A percentile compares a stretch with the other conserved stretches of the same genome.
phyloP scores from a whole-genome alignment of 495 filamentous ascomycete species.

The Podospora comata region DNA sequence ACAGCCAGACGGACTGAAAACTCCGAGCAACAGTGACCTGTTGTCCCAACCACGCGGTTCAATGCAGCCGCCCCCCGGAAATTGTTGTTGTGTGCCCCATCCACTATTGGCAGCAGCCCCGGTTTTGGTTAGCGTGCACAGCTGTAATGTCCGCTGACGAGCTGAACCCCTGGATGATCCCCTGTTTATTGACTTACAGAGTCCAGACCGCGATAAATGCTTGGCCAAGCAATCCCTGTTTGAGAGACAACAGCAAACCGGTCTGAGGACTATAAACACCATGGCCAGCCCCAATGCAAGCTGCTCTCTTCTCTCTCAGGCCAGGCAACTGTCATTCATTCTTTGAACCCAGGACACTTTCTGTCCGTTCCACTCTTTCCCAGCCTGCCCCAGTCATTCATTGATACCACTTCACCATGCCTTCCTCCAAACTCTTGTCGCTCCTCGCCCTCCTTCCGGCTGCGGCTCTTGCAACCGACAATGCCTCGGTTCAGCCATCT shows the following conservation, averaged over 20 bases:
- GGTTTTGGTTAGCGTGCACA: background rate
- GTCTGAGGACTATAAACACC: background rate
- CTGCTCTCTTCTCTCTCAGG: background rate
- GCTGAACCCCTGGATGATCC: background rate
- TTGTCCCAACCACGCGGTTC: background rate
- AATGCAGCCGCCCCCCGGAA: background rate
- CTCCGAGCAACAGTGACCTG: background rate
- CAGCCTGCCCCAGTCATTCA: constrained; percentile 5
- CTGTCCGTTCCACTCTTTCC: background rate
- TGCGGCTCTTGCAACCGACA: constrained; percentile 9
- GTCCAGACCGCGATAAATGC: background rate
- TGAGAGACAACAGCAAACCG: background rate
- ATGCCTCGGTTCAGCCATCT: constrained; percentile 15
- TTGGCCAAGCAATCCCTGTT: background rate
- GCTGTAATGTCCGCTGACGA: background rate
- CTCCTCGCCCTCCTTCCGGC: constrained; percentile 19
- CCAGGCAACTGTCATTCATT: background rate
- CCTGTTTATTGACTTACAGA: background rate
- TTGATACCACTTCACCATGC: background rate
- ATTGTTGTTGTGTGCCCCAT: background rate
- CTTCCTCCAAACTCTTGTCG: constrained; percentile 11
- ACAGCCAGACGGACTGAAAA: background rate
- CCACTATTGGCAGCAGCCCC: background rate
- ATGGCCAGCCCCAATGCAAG: background rate
- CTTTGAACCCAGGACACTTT: background rate